phyloP scores from a whole-genome alignment of 2,329 filamentous ascomycete species.

The Calonectria hongkongensis region DNA sequence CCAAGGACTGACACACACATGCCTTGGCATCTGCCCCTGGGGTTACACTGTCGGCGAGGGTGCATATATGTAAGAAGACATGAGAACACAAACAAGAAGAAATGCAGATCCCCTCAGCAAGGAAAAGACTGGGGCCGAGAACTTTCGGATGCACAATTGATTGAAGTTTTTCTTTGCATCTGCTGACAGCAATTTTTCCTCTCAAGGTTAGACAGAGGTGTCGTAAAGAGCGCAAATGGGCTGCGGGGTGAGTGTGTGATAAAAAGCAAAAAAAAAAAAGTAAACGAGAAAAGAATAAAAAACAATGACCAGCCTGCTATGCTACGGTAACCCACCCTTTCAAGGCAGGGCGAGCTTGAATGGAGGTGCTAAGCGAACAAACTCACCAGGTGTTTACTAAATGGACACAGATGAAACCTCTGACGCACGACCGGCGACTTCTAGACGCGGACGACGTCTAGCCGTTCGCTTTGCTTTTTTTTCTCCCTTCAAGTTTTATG shows the following conservation, averaged over 20 bases:
- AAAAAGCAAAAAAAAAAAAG: neutral
- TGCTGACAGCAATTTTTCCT: neutral
- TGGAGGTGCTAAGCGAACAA: neutral
- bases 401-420: conserved; percentile 18
- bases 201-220: neutral
- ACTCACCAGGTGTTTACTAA: neutral
- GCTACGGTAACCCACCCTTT: conserved; percentile 1
- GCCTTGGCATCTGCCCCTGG: neutral
- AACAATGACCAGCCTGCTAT: neutral
- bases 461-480: neutral
- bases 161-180: conserved; percentile 11
- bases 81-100: conserved; percentile 2
- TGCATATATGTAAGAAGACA: neutral
- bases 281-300: neutral
- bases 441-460: neutral
- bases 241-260: neutral
- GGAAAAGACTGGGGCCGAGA: conserved; percentile 33
- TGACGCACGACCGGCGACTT: conserved; percentile 1
- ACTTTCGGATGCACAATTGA: conserved; percentile 44
- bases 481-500: neutral
- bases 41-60: conserved; percentile 13
- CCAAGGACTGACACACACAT: conserved; percentile 6
- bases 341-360: neutral
- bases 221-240: neutral
- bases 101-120: conserved; percentile 35